These are phyloP conservation scores for Spizellomyces sp. DNA, from an alignment of 192 early-diverging fungal genomes.

Conservation along the genomic window DNA sequence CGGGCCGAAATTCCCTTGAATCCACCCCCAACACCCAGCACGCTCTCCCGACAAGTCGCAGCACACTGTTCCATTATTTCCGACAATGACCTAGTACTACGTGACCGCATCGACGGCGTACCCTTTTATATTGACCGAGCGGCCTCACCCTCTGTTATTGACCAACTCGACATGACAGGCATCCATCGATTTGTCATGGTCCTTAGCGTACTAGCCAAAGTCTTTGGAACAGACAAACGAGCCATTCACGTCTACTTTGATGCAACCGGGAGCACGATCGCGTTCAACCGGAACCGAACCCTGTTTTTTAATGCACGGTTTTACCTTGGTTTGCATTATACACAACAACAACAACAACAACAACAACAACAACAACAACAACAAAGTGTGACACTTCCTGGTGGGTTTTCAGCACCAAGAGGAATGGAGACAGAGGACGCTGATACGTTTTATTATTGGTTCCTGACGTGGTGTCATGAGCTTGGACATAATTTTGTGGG, in stretches of 20 bases:
- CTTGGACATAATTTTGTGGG: constrained; percentile 75
- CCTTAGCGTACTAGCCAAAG: constrained; percentile 39
- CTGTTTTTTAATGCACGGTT: constrained; percentile 86
- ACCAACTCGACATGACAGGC: neutral
- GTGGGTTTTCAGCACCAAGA: neutral
- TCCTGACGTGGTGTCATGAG: constrained; percentile 82
- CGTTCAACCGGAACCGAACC: constrained; percentile 74
- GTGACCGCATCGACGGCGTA: constrained; percentile 17
- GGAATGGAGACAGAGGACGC: constrained; percentile 12
- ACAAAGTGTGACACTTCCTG: constrained; percentile 14
- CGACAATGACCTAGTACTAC: constrained; percentile 44
- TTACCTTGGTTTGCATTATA: constrained; percentile 71
- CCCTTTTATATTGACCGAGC: constrained; percentile 45
- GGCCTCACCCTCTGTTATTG: constrained; percentile 1
- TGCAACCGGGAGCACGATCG: constrained; percentile 65
- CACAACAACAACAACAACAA: constrained; percentile 14
- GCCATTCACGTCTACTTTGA: constrained; percentile 82
- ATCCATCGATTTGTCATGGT: constrained; percentile 37
- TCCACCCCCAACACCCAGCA: constrained; percentile 23
- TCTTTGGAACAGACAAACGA: constrained; percentile 63
- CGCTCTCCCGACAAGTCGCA: constrained; percentile 28
- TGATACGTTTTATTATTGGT: constrained; percentile 75
- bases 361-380: neutral
- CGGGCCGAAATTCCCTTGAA: constrained; percentile 41
- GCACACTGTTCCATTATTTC: constrained; percentile 35